Base-by-base conservation (phyloP, 1,284 basidiomycete species). In the Schizopora paradoxa region DNA sequence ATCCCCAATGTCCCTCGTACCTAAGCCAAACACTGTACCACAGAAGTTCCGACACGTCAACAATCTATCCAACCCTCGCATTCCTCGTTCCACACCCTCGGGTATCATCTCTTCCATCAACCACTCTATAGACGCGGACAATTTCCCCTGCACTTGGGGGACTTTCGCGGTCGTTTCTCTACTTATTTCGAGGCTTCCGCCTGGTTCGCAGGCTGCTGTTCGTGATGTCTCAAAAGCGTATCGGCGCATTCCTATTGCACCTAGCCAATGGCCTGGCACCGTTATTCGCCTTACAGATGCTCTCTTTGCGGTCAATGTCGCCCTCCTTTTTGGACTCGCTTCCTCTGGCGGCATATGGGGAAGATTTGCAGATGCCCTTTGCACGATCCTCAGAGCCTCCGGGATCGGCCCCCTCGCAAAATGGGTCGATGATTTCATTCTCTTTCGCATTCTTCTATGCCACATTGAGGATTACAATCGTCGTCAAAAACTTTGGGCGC, bases 351-450 rank as follows among this genome's bases (percentile, higher is more conserved):
- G 68, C 0, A 60, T 69, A 0, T 71, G 68, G 47, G 67, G 69
- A 0, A 33, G 55, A 0, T 41, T 68, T 0, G 66, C 66, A 0
- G 68, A 71, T 48, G 61, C 65, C 52, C 51, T 69, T 0, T 53
- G 63, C 0, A 62, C 53, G 0, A 62, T 70, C n/a, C 65, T 63
- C 49, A 5, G 51, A 10, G 44, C 47, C 2, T 39, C 33, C 8
- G 60, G 61, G 5, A 54, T 62, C 21, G 41, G 51, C 0, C 53
- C 45, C 0, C 21, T 69, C 0, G 10, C 51, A 5, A 71, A 71
- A 47, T 72, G 68, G 68, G 69, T 71, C 0, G 65, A 72, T 54
- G 62, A 73, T 47, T 69, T 70, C 52, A 43, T 68, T 3, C 60
- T 63, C 5, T 52, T 68, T 11, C 53, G 53, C 7, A 10, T 2